A percentile compares a stretch with the other conserved stretches of the same genome.
phyloP scores from a whole-genome alignment of 352 stramenopile genomes.

The Phytophthora cajani region DNA sequence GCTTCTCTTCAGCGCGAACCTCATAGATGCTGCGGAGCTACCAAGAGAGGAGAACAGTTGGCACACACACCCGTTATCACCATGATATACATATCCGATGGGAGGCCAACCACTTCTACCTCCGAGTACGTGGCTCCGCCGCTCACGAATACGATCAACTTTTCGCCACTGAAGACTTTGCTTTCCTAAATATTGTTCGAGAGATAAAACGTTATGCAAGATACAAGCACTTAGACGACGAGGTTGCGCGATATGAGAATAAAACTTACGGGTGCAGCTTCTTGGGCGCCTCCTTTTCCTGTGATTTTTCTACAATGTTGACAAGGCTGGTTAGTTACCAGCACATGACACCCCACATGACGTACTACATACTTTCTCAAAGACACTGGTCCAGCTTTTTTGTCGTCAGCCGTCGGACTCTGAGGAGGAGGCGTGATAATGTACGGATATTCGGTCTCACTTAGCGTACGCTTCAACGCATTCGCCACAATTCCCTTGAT shows the following conservation, averaged over 20 bases:
- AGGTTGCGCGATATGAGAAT: not conserved
- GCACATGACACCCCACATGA: not conserved
- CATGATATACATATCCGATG: not conserved
- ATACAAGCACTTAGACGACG: not conserved
- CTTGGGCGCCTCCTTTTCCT: conserved; percentile 37
- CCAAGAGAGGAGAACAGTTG: not conserved
- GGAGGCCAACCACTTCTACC: conserved; percentile 43
- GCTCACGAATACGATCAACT: conserved; percentile 96
- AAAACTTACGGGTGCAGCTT: conserved; percentile 20
- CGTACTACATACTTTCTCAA: conserved; percentile 68
- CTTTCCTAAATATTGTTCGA: conserved; percentile 44
- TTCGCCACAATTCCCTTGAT: conserved; percentile 69
- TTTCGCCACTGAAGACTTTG: conserved; percentile 75
- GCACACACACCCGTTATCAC: not conserved
- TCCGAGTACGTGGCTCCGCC: conserved; percentile 95
- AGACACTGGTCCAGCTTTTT: conserved; percentile 68
- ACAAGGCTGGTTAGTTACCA: conserved; percentile 10
- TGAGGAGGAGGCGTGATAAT: conserved; percentile 78
- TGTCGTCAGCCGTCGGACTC: conserved; percentile 42
- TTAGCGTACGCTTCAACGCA: conserved; percentile 68
- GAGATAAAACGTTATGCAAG: not conserved
- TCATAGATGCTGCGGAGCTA: conserved; percentile 87
- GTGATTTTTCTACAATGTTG: conserved; percentile 40
- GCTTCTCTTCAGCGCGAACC: conserved; percentile 67
- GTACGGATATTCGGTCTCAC: conserved; percentile 79